Evolutionary conservation across 2,329 filamentous ascomycete species (phyloP).

Genomic region (Fusarium dimerum): DNA sequence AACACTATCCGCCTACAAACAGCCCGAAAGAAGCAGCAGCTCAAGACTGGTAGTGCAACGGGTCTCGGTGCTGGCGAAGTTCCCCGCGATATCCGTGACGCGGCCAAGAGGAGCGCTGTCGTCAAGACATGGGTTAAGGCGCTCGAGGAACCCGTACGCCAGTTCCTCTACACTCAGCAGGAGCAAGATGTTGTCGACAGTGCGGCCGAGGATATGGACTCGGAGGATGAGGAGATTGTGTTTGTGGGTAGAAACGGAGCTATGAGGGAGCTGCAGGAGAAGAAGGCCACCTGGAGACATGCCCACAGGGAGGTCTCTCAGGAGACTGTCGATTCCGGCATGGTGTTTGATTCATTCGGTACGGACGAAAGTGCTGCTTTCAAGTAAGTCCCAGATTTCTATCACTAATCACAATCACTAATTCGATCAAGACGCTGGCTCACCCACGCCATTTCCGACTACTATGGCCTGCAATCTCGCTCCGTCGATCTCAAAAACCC

Average conservation of each 20-base stretch:
- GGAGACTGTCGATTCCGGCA: constrained; percentile 59
- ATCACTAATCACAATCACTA: neutral
- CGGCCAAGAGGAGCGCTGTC: constrained; percentile 76
- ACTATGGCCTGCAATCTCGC: constrained; percentile 86
- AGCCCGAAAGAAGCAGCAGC: constrained; percentile 49
- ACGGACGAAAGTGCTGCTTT: constrained; percentile 78
- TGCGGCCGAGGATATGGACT: constrained; percentile 45
- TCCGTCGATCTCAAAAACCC: constrained; percentile 73
- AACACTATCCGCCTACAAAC: constrained; percentile 42
- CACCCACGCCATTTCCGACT: constrained; percentile 86
- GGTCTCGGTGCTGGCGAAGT: constrained; percentile 58
- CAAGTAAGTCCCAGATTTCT: constrained; percentile 58
- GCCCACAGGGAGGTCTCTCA: constrained; percentile 55
- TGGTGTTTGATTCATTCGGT: constrained; percentile 80
- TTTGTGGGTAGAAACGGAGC: constrained; percentile 75
- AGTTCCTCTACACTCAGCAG: constrained; percentile 64
- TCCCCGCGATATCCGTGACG: constrained; percentile 76
- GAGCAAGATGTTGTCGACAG: constrained; percentile 27
- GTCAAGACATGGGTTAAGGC: constrained; percentile 79
- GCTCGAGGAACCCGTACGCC: constrained; percentile 80
- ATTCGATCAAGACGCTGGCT: constrained; percentile 73
- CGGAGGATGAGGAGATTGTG: constrained; percentile 81
- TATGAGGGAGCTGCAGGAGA: constrained; percentile 46
- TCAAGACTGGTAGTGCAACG: constrained; percentile 42
- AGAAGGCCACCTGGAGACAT: constrained; percentile 46